phyloP scores from a whole-genome alignment of 495 filamentous ascomycete genomes.

The Annulohypoxylon maeteangense region DNA sequence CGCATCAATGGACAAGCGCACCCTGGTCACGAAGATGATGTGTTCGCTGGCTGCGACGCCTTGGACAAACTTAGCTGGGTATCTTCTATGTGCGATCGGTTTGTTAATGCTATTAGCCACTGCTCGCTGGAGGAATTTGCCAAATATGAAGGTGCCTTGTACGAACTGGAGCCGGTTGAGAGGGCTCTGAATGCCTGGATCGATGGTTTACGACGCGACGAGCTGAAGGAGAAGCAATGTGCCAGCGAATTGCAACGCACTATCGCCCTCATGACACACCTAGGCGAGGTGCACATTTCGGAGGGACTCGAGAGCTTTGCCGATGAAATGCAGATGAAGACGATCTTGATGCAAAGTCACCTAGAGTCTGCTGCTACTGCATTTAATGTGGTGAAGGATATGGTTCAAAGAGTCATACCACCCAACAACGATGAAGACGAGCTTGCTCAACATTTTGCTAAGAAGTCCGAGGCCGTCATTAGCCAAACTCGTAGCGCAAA shows the following conservation, averaged over 20 bases:
- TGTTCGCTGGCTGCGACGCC: slow-evolving; percentile 80
- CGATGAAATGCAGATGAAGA: slow-evolving; percentile 78
- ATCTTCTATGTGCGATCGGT: slow-evolving; percentile 80
- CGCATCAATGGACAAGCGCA: slow-evolving; percentile 67
- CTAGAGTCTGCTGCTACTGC: slow-evolving; percentile 80
- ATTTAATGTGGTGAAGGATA: slow-evolving; percentile 68
- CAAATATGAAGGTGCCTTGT: slow-evolving; percentile 77
- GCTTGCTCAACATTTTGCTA: slow-evolving; percentile 72
- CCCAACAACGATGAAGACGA: slow-evolving; percentile 66
- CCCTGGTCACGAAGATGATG: slow-evolving; percentile 71
- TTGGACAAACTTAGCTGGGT: slow-evolving; percentile 90
- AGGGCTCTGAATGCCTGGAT: slow-evolving; percentile 89
- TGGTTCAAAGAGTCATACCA: slow-evolving; percentile 73
- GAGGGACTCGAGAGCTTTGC: slow-evolving; percentile 79
- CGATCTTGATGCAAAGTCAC: slow-evolving; percentile 78
- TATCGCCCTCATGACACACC: slow-evolving; percentile 85
- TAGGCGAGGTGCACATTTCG: slow-evolving; percentile 82
- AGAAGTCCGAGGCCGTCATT: slow-evolving; percentile 76
- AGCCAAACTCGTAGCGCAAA: slow-evolving; percentile 83
- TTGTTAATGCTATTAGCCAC: slow-evolving; percentile 77
- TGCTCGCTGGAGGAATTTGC: slow-evolving; percentile 82
- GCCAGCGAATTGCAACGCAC: slow-evolving; percentile 81
- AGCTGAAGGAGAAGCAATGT: slow-evolving; percentile 85
- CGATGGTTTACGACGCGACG: slow-evolving; percentile 81
- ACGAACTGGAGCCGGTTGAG: slow-evolving; percentile 94